Conservation (phyloP, 805 yeast genomes). For the Komagataella populi region DNA sequence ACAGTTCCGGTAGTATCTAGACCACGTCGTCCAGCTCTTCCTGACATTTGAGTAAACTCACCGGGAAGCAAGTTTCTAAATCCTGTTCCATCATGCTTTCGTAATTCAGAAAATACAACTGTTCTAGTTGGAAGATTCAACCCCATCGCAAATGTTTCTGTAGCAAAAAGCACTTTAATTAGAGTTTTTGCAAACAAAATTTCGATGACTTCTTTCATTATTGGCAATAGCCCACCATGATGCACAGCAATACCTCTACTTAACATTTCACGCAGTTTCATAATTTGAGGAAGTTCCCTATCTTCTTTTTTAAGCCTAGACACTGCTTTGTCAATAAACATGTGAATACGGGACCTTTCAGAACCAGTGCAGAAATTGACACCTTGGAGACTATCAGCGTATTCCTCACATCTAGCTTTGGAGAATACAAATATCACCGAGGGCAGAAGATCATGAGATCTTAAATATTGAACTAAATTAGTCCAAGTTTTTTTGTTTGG, state of each 20-base stretch:
- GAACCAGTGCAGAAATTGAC: slow-evolving; percentile 71
- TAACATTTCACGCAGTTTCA: slow-evolving; percentile 68
- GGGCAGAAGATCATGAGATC: slow-evolving; percentile 62
- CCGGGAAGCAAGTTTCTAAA: slow-evolving; percentile 83
- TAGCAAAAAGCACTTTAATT: slow-evolving; percentile 86
- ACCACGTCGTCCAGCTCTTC: slow-evolving; percentile 97
- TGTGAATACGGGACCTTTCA: slow-evolving; percentile 83
- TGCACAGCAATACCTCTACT: slow-evolving; percentile 92
- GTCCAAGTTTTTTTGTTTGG: slow-evolving; percentile 76
- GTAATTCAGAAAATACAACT: slow-evolving; percentile 72
- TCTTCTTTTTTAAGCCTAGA: slow-evolving; percentile 83
- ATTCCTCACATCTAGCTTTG: slow-evolving; percentile 85
- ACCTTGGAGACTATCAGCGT: slow-evolving; percentile 64
- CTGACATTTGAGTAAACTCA: slow-evolving; percentile 98
- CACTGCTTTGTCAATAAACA: slow-evolving; percentile 86
- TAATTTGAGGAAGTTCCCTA: slow-evolving; percentile 75
- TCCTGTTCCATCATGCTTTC: slow-evolving; percentile 84
- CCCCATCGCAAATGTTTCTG: slow-evolving; percentile 99
- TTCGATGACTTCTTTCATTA: slow-evolving; percentile 87
- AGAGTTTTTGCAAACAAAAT: slow-evolving; percentile 78
- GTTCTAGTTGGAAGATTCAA: slow-evolving; percentile 93
- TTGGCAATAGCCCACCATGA: slow-evolving; percentile 89
- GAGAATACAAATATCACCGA: slow-evolving; percentile 91
- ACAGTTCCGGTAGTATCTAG: slow-evolving; percentile 90
- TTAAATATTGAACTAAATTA: slow-evolving; percentile 56